Evolutionary conservation across 2,329 filamentous ascomycete genomes (phyloP).

Genomic region (Bretziella fagacearum): DNA sequence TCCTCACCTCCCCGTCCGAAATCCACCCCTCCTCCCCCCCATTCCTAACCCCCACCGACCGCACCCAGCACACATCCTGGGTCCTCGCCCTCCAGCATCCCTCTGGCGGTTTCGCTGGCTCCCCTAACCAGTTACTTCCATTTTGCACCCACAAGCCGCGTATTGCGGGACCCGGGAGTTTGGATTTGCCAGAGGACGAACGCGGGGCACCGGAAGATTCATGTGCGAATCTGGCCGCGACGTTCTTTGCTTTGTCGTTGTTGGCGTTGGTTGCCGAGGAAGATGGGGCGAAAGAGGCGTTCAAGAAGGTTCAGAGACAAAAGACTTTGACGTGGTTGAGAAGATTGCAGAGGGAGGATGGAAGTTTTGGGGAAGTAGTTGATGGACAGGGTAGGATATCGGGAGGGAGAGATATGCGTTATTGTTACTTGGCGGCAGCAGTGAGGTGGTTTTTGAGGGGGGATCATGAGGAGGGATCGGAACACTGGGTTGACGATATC

Average conservation of each 20-base stretch:
- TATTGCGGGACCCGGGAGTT: background rate
- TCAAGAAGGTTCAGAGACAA: constrained; percentile 47
- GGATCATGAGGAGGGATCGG: constrained; percentile 30
- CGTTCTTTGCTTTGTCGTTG: constrained; percentile 69
- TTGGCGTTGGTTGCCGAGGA: constrained; percentile 39
- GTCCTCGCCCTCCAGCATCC: constrained; percentile 75
- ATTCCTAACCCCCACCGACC: constrained; percentile 31
- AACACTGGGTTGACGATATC: constrained; percentile 50
- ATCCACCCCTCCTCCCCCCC: constrained; percentile 25
- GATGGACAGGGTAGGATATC: constrained; percentile 41
- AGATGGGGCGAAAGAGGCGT: constrained; percentile 25
- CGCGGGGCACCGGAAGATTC: constrained; percentile 2
- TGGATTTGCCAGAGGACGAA: background rate
- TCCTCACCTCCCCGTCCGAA: constrained; percentile 47
- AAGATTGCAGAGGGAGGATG: constrained; percentile 61
- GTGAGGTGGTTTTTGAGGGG: constrained; percentile 71
- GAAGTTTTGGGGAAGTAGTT: constrained; percentile 78
- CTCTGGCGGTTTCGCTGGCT: constrained; percentile 74
- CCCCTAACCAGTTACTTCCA: constrained; percentile 46
- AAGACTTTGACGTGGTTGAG: constrained; percentile 59
- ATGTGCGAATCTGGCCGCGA: constrained; percentile 61
- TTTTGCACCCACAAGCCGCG: constrained; percentile 18
- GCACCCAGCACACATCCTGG: constrained; percentile 45
- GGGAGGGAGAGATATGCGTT: constrained; percentile 70
- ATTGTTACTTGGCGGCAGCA: constrained; percentile 69